These are phyloP conservation scores for Cladosporium phlei DNA, from an alignment of 2,329 filamentous ascomycete genomes.

Conservation along the genomic window DNA sequence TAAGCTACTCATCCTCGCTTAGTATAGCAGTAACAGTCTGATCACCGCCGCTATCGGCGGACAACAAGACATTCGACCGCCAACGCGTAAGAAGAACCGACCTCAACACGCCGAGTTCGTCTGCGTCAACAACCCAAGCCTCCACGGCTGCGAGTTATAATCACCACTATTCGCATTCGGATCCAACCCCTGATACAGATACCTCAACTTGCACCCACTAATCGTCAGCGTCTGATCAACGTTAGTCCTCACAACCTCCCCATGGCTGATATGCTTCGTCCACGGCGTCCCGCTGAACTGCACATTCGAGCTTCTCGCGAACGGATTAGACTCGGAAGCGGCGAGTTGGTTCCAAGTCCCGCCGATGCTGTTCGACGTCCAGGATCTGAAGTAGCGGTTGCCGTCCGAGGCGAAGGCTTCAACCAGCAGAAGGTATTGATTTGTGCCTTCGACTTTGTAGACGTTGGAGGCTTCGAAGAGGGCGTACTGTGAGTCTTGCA, in stretches of 20 bases:
- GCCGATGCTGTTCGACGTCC: conserved; percentile 32
- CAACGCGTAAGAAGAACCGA: too few relatives aligned
- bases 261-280: conserved; percentile 35
- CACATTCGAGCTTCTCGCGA: conserved; percentile 36
- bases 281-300: conserved; percentile 33
- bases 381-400: conserved; percentile 38
- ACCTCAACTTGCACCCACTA: conserved; percentile 31
- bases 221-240: conserved; percentile 38
- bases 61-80: too few relatives aligned
- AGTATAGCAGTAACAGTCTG: too few relatives aligned
- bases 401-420: conserved; percentile 35
- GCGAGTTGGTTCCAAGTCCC: conserved; percentile 36
- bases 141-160: conserved; percentile 39
- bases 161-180: conserved; percentile 24
- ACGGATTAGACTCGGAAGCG: conserved; percentile 35
- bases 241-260: conserved; percentile 31
- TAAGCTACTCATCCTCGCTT: too few relatives aligned
- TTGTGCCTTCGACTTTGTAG: conserved; percentile 28
- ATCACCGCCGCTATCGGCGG: too few relatives aligned
- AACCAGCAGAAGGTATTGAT: conserved; percentile 36
- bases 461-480: conserved; percentile 39
- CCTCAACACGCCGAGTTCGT: not conserved
- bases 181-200: conserved; percentile 38
- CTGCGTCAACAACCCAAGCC: conserved; percentile 28
- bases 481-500: conserved; percentile 27